Evolutionary conservation across 2,329 filamentous ascomycete species (phyloP), one percentile per base, ranked within the genome.

Genomic region (Beauveria asiatica): DNA sequence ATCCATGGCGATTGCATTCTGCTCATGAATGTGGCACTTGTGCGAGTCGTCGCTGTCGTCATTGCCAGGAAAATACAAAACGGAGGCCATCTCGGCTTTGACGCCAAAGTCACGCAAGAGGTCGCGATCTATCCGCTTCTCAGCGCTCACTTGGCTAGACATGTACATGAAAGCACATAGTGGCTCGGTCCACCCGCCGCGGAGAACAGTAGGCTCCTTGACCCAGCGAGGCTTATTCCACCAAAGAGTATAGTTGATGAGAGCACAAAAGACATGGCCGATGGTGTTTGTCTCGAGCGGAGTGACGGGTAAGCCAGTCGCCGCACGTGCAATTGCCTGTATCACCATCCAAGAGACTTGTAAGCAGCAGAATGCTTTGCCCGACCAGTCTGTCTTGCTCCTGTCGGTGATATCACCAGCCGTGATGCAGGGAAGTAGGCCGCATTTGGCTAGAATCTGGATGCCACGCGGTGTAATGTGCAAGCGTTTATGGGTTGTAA

Each of bases 301-400:
- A 0, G 70, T 71, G 11, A 76, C 61, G 0, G 75, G 72, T 0
- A 75, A 62, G 6, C 63, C 62, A 17, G 68, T 62, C 1, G 65
- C 65, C 16, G 68, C 61, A 1, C 74, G 68, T 2, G 68, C 69
- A 21, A 74, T 62, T 39, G 64, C 65, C 49, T 76, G 72, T 3
- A 74, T 46, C 3, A 73, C 58, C 60, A 76, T 72, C 74, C 74
- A 77, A 16, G 62, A 62, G 1, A 69, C 71, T 62, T 77, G 75
- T 13, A 74, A 19, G 49, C 68, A 69, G 2, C 71, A 70, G 11
- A 76, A 63, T 1, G 65, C 55, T 62, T 74, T 74, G 30, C 69
- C 68, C 45, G 72, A 67, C 5, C 62, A 62, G 59, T 74, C 69
- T 17, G 67, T 68, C 59, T 75, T 75, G 61, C 69, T 72, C 50